A percentile compares a stretch with the other conserved stretches of the same genome.
Evolutionary conservation across 345 rosid genomes (phyloP).

Genomic region (Lumnitzera littorea): DNA sequence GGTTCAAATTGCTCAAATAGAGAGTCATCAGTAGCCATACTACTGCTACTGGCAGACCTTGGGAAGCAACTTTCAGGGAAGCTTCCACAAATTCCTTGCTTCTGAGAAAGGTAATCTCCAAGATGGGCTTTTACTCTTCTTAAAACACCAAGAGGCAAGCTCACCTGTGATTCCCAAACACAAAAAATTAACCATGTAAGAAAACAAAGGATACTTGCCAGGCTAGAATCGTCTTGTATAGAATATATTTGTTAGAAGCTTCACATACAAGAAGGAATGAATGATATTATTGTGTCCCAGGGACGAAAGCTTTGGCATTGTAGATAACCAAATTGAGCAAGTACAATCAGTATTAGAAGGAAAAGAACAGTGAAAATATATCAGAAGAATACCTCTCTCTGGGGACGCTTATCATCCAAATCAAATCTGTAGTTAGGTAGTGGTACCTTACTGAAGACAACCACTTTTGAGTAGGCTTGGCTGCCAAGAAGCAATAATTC

Average conservation of each 20-base stretch:
- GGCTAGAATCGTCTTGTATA: too few relatives aligned
- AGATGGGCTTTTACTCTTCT: constrained; percentile 58
- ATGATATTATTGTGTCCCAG: too few relatives aligned
- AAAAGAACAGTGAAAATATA: background rate
- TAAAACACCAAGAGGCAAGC: constrained; percentile 46
- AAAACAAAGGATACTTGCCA: background rate
- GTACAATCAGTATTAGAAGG: background rate
- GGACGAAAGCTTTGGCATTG: too few relatives aligned
- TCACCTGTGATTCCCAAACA: constrained; percentile 37
- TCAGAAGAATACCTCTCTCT: constrained; percentile 63
- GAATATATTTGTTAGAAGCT: too few relatives aligned
- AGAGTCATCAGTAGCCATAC: constrained; percentile 57
- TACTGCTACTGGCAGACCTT: constrained; percentile 54
- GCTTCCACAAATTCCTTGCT: constrained; percentile 30
- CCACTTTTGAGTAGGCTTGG: constrained; percentile 68
- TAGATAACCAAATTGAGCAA: background rate
- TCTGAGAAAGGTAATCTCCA: constrained; percentile 50
- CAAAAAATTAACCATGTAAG: constrained; percentile 8
- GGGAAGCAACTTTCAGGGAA: constrained; percentile 37
- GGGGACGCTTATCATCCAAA: constrained; percentile 85
- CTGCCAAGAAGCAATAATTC: constrained; percentile 34
- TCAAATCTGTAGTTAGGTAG: constrained; percentile 96
- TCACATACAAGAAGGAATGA: too few relatives aligned
- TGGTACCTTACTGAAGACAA: constrained; percentile 81
- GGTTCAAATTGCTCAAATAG: constrained; percentile 63